phyloP scores from a whole-genome alignment of 139 green algal genomes.

The Chlamydomonas sphaeroides region DNA sequence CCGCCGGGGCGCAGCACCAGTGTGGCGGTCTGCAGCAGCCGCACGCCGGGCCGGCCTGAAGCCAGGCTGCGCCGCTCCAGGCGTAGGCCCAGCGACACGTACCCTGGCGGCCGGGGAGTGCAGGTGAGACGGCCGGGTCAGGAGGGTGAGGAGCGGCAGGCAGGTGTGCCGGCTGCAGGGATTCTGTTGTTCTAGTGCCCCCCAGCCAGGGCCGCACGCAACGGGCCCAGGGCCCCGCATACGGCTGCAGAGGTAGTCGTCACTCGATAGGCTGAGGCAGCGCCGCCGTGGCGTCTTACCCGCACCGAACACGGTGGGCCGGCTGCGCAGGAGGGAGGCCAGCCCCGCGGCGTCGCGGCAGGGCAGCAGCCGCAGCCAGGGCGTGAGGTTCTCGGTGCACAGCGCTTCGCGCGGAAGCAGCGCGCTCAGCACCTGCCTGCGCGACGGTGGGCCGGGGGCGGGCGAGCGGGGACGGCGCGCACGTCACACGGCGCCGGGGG shows the following conservation, averaged over 20 bases:
- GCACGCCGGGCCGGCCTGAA: neutral
- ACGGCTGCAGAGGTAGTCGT: neutral
- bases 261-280: neutral
- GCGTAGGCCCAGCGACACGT: slow-evolving; percentile 62
- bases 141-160: too few relatives aligned
- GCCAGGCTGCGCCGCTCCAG: slow-evolving; percentile 4
- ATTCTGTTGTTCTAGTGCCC: too few relatives aligned
- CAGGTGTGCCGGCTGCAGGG: too few relatives aligned
- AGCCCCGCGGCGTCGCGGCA: slow-evolving; percentile 76
- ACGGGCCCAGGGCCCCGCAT: neutral
- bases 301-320: slow-evolving; percentile 64
- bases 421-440: slow-evolving; percentile 60
- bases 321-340: slow-evolving; percentile 60
- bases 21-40: slow-evolving; percentile 57
- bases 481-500: too few relatives aligned
- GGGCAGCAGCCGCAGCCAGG: slow-evolving; percentile 92
- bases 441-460: too few relatives aligned
- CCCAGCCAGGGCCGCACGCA: too few relatives aligned
- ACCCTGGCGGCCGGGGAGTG: slow-evolving; percentile 58
- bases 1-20: slow-evolving; percentile 49
- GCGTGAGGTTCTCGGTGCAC: slow-evolving; percentile 93
- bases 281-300: too few relatives aligned
- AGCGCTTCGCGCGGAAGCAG: slow-evolving; percentile 79
- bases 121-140: too few relatives aligned
- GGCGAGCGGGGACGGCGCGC: too few relatives aligned